Percentiles rank a stretch among this genome's conserved stretches.
Evolutionary conservation across 139 green algal species (phyloP).

Genomic region (Chlorella sp.): DNA sequence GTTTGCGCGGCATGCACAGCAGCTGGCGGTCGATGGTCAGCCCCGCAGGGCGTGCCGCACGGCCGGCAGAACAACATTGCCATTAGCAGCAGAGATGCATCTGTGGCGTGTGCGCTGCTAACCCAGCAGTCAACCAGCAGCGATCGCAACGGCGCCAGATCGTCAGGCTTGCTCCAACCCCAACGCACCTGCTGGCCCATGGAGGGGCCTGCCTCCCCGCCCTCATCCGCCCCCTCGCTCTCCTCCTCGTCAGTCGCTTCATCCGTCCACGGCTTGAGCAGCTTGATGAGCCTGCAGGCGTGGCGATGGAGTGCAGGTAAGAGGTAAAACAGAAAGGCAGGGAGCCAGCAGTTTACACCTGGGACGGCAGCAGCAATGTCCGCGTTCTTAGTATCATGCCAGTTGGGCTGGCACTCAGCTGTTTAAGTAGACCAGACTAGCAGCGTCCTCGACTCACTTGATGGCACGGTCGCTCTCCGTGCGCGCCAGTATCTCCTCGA

Average conservation of each 20-base stretch:
- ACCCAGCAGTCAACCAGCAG: too few relatives aligned
- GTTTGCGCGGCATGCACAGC: background rate
- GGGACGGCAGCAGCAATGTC: too few relatives aligned
- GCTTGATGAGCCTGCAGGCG: conserved; percentile 25
- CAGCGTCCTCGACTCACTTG: conserved; percentile 14
- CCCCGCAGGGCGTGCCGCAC: too few relatives aligned
- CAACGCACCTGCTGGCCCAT: too few relatives aligned
- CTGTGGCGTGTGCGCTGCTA: too few relatives aligned
- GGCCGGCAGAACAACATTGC: too few relatives aligned
- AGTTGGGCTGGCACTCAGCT: background rate
- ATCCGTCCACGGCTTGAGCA: conserved; percentile 26
- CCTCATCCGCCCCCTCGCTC: background rate
- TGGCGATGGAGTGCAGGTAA: background rate
- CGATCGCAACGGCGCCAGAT: too few relatives aligned
- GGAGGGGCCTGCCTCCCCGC: background rate
- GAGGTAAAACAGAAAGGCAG: background rate
- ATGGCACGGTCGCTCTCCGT: conserved; percentile 26
- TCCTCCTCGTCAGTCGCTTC: background rate
- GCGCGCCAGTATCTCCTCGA: conserved; percentile 44
- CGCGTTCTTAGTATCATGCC: background rate
- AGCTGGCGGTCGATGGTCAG: conserved; percentile 39
- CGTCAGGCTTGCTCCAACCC: too few relatives aligned
- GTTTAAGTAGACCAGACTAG: background rate
- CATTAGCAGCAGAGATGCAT: too few relatives aligned
- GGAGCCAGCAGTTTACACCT: too few relatives aligned